Evolutionary conservation across 2,329 filamentous ascomycete genomes (phyloP).

Genomic region (Zymoseptoria pseudotritici): DNA sequence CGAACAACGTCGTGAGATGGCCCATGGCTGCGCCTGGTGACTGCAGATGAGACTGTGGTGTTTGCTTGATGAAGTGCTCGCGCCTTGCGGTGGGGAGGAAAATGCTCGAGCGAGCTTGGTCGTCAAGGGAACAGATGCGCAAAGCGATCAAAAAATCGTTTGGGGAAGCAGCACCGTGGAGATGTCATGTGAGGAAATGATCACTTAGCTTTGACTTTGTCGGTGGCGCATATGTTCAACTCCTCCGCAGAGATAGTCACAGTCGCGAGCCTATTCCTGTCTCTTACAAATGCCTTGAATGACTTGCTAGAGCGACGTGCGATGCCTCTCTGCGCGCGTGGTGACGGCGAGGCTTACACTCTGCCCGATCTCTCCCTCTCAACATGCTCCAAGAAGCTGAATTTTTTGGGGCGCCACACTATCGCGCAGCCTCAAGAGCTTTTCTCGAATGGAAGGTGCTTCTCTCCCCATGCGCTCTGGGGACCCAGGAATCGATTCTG

Average conservation of each 20-base stretch:
- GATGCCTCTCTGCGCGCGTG: not conserved
- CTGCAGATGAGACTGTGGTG: not conserved
- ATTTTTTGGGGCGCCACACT: not conserved
- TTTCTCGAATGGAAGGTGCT: too few relatives aligned
- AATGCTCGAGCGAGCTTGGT: not conserved
- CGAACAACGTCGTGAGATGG: slow-evolving; percentile 24
- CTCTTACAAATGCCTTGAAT: not conserved
- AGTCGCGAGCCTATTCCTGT: not conserved
- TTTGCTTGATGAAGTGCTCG: not conserved
- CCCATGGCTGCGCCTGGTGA: slow-evolving; percentile 15
- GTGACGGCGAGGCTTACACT: not conserved
- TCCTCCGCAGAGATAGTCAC: not conserved
- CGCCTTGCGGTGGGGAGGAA: not conserved
- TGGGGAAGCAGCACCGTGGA: not conserved
- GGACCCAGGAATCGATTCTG: too few relatives aligned
- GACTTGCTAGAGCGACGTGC: not conserved
- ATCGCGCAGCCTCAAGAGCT: too few relatives aligned
- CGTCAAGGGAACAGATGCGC: not conserved
- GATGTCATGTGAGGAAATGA: not conserved
- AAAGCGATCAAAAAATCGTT: not conserved
- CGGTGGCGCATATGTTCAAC: not conserved
- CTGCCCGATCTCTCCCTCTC: not conserved
- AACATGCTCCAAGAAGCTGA: not conserved
- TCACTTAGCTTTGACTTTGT: not conserved
- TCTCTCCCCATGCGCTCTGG: too few relatives aligned